Evolutionary conservation across 2,329 filamentous ascomycete species (phyloP).

Genomic region (Simplicillium sp.): DNA sequence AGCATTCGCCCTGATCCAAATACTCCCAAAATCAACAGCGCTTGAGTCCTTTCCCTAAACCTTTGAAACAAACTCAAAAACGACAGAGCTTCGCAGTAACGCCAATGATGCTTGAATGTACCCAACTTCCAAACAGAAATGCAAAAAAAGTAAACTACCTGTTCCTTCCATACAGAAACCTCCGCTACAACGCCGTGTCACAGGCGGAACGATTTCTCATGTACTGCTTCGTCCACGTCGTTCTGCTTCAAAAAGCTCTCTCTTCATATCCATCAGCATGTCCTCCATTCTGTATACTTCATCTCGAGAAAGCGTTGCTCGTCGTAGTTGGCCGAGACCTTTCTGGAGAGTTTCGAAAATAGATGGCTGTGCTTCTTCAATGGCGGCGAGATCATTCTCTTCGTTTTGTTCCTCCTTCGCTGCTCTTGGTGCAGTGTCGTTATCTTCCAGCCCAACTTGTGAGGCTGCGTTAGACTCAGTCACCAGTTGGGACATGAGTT

Average conservation of each 20-base stretch:
- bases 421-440: slow-evolving; percentile 1
- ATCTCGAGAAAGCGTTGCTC: slow-evolving; percentile 49
- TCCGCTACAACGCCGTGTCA: too few relatives aligned
- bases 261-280: slow-evolving; percentile 68
- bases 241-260: slow-evolving; percentile 63
- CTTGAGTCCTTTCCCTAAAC: too few relatives aligned
- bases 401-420: slow-evolving; percentile 2
- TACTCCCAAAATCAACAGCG: too few relatives aligned
- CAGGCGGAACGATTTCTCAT: too few relatives aligned
- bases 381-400: background rate
- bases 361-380: slow-evolving; percentile 2
- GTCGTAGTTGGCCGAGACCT: slow-evolving; percentile 47
- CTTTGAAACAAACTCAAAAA: too few relatives aligned
- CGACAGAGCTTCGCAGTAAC: too few relatives aligned
- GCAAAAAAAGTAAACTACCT: too few relatives aligned
- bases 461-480: slow-evolving; percentile 29
- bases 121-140: too few relatives aligned
- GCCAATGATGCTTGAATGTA: too few relatives aligned
- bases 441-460: slow-evolving; percentile 17
- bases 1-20: too few relatives aligned
- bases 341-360: slow-evolving; percentile 23
- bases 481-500: slow-evolving; percentile 29
- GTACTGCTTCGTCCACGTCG: slow-evolving; percentile 34
- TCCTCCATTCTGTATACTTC: slow-evolving; percentile 68
- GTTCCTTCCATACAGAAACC: too few relatives aligned